Evolutionary conservation across 2,329 filamentous ascomycete species (phyloP).

Genomic region (Fusarium sp.): DNA sequence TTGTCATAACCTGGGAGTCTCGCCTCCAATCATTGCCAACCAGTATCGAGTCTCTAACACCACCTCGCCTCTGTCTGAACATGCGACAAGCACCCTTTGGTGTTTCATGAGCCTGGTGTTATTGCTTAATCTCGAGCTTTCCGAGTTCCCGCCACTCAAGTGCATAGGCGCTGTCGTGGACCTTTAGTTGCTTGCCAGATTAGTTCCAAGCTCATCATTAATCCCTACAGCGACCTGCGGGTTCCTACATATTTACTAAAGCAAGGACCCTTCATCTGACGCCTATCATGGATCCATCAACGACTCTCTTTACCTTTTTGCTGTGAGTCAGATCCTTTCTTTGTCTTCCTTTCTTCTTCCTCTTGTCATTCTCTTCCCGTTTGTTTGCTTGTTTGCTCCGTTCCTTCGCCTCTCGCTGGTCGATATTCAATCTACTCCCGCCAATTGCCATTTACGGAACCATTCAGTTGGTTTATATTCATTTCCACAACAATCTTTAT

Average conservation of each 20-base stretch:
- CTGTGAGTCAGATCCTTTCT: conserved; percentile 64
- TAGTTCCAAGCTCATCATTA: conserved; percentile 23
- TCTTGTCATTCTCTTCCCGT: conserved; percentile 22
- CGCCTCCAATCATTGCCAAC: conserved; percentile 32
- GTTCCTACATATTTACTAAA: conserved; percentile 44
- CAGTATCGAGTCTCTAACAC: conserved; percentile 26
- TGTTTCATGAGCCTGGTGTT: conserved; percentile 44
- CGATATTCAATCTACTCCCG: conserved; percentile 27
- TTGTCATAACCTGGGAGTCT: conserved; percentile 35
- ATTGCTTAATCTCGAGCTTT: conserved; percentile 32
- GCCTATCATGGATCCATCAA: conserved; percentile 66
- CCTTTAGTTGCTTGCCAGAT: conserved; percentile 31
- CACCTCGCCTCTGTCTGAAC: conserved; percentile 39
- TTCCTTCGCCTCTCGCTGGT: conserved; percentile 39
- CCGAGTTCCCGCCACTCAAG: conserved; percentile 21
- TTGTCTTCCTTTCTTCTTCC: conserved; percentile 17
- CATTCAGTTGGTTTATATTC: conserved; percentile 24
- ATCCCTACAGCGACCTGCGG: conserved; percentile 26
- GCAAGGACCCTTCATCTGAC: conserved; percentile 22
- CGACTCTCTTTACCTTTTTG: conserved; percentile 75
- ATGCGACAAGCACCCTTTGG: conserved; percentile 39
- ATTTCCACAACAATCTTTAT: conserved; percentile 5
- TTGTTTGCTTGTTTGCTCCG: conserved; percentile 27
- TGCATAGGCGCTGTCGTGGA: conserved; percentile 44
- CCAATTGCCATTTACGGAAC: conserved; percentile 24